Base-by-base conservation (phyloP, 345 rosid species). In the Brassica rapa region DNA sequence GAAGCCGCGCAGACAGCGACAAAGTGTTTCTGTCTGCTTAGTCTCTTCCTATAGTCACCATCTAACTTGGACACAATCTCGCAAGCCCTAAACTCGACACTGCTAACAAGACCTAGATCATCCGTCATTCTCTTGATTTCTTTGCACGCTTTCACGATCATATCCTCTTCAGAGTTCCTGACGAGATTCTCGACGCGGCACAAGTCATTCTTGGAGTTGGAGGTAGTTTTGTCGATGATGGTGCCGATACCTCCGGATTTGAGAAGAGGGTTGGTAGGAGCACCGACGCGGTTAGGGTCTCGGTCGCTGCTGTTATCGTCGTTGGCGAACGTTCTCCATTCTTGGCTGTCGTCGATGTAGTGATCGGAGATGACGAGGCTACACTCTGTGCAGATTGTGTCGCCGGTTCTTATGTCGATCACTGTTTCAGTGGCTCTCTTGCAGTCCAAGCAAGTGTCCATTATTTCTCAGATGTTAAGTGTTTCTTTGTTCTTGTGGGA, bases 381-480 rank as follows among this genome's bases (percentile, higher is more conserved):
- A 37, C 79, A 75, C 61, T 75, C 79, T 29, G 79, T 57, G 59
- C 79, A 67, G 49, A 75, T 59, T 41, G 73, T 75, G 79, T 75
- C 79, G 15, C 79, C 79, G 46, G n/a, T 56, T 0, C 59, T 15
- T 25, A 27, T 4, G 23, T 75, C 73, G 14, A 5, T 2, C 33
- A 67, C 67, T 9, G 65, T 67, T 4, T 27, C 59, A 0, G 79
- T 75, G 0, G 5, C 23, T 75, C 8, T 67, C 67, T 75, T 75
- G 46, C 73, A 75, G 33, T 75, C 79, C 5, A 37, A 25, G 60
- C 79, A 67, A 57, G n/a, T 51, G 8, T 67, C 79, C 73, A 75
- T 75, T 51, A 15, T 14, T 6, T 6, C 25, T 55, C 8, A n/a
- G 53, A 11, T 74, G 8, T 65, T 74, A 4, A 64, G 35, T 71